Conservation (phyloP, 305 asterid genomes). For the Solanum hybrid region DNA sequence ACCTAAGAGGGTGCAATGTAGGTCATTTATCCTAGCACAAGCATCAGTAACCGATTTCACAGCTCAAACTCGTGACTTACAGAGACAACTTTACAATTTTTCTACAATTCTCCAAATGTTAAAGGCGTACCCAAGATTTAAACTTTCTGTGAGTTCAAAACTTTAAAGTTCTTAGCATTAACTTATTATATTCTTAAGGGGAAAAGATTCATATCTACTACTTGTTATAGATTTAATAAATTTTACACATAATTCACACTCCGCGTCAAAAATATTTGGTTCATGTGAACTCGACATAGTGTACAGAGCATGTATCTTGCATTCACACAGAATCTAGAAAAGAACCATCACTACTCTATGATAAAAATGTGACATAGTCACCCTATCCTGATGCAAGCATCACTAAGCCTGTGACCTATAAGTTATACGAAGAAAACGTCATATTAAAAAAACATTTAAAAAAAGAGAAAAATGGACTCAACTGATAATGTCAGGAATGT, state of each 20-base stretch:
- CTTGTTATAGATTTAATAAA: background rate
- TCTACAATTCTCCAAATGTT: background rate
- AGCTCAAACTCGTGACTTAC: background rate
- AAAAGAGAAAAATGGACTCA: constrained; percentile 8
- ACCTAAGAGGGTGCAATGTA: background rate
- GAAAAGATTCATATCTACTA: background rate
- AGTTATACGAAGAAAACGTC: background rate
- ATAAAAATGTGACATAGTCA: background rate
- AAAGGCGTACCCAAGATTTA: accelerated
- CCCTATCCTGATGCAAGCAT: background rate
- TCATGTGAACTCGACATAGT: background rate
- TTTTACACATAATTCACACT: background rate
- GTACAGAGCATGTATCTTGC: background rate
- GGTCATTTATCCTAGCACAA: background rate
- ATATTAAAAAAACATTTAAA: background rate
- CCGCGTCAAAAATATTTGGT: accelerated
- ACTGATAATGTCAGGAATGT: constrained; percentile 74
- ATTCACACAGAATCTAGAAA: background rate
- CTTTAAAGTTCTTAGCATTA: background rate
- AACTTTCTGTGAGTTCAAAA: background rate
- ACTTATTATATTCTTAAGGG: background rate
- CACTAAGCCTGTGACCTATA: background rate
- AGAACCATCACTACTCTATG: background rate
- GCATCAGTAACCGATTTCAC: background rate
- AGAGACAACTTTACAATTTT: background rate